Conservation (phyloP, 768 basidiomycete genomes). For the Russula foetens region DNA sequence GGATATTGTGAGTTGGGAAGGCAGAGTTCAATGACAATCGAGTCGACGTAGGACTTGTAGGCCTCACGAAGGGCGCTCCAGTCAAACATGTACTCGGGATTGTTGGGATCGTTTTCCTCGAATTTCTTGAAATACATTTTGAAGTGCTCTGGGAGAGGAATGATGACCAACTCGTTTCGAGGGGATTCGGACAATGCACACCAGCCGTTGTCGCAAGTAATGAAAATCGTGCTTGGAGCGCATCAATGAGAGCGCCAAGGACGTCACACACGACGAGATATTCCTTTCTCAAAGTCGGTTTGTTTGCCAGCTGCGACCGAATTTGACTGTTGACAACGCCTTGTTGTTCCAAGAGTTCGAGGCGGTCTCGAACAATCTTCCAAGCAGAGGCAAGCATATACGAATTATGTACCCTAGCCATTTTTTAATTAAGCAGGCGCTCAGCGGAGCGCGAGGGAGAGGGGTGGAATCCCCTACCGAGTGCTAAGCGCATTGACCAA, state of each 20-base stretch:
- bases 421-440: not conserved
- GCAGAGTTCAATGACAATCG: constrained; percentile 75
- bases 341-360: constrained; percentile 46
- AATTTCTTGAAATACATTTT: constrained; percentile 55
- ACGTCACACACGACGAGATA: constrained; percentile 63
- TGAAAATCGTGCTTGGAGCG: constrained; percentile 58
- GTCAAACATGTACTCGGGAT: constrained; percentile 56
- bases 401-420: constrained; percentile 63
- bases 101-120: constrained; percentile 32
- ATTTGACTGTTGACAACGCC: constrained; percentile 48
- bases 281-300: constrained; percentile 42
- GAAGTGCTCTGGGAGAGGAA: constrained; percentile 51
- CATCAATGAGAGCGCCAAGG: constrained; percentile 48
- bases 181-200: constrained; percentile 31
- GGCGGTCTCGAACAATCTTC: constrained; percentile 56
- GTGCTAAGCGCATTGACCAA: constrained; percentile 19
- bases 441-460: constrained; percentile 8
- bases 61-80: constrained; percentile 52
- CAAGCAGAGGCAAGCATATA: constrained; percentile 81
- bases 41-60: constrained; percentile 73
- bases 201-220: constrained; percentile 62
- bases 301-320: constrained; percentile 44
- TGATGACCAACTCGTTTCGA: constrained; percentile 4
- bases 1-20: constrained; percentile 66
- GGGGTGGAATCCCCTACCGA: constrained; percentile 15